phyloP scores from a whole-genome alignment of 2,329 filamentous ascomycete species.

The Knufia petricola region DNA sequence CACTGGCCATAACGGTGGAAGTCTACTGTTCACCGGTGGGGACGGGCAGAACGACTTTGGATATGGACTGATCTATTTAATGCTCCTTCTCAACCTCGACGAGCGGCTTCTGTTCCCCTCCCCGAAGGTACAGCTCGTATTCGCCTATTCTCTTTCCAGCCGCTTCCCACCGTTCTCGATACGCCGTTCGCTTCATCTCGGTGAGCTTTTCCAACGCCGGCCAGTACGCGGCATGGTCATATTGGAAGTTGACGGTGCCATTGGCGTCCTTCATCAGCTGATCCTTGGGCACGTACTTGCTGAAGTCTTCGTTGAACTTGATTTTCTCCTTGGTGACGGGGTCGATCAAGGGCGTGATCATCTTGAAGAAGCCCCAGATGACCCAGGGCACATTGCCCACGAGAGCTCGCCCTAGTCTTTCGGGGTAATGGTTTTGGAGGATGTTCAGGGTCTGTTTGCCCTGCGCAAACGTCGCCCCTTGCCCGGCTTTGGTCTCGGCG shows the following conservation, averaged over 20 bases:
- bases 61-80: too few relatives aligned
- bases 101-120: constrained; percentile 41
- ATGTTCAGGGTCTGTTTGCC: constrained; percentile 81
- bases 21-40: too few relatives aligned
- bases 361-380: constrained; percentile 87
- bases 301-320: constrained; percentile 92
- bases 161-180: constrained; percentile 62
- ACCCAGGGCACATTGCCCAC: constrained; percentile 91
- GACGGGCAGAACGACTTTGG: too few relatives aligned
- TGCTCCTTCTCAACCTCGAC: constrained; percentile 25
- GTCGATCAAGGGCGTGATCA: constrained; percentile 94
- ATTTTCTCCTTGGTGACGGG: constrained; percentile 88
- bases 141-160: constrained; percentile 77
- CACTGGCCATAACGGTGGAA: not conserved
- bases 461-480: constrained; percentile 66
- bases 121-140: constrained; percentile 76
- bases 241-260: constrained; percentile 78
- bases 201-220: constrained; percentile 67
- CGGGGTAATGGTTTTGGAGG: constrained; percentile 90
- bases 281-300: constrained; percentile 65
- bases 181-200: constrained; percentile 53
- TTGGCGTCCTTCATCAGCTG: constrained; percentile 74
- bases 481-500: constrained; percentile 63
- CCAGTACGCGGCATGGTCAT: constrained; percentile 86
- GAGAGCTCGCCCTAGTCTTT: constrained; percentile 77